Evolutionary conservation across 169 alveolate genomes (phyloP).

Genomic region (Cryptosporidium sp.): DNA sequence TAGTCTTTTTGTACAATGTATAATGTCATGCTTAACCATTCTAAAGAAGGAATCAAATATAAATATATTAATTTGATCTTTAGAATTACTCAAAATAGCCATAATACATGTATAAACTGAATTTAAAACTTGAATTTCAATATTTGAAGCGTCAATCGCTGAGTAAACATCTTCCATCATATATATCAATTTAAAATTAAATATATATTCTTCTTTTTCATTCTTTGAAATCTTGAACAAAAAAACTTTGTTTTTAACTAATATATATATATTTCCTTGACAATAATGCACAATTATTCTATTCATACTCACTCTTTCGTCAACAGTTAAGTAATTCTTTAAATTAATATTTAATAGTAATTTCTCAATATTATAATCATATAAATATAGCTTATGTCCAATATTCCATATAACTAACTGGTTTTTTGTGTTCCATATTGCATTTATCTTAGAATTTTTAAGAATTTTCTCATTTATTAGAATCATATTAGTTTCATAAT

Average conservation of each 20-base stretch:
- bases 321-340: not conserved
- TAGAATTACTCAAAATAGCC: slow-evolving; percentile 30
- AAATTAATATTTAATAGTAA: slow-evolving; percentile 3
- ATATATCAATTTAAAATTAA: slow-evolving; percentile 26
- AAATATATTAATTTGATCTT: slow-evolving; percentile 38
- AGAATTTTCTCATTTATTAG: not conserved
- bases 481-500: not conserved
- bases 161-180: slow-evolving; percentile 22
- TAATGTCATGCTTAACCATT: slow-evolving; percentile 35
- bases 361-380: not conserved
- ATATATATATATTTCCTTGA: slow-evolving; percentile 17
- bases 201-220: not conserved
- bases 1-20: slow-evolving; percentile 16
- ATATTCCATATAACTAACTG: slow-evolving; percentile 27
- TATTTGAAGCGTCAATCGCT: slow-evolving; percentile 29
- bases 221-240: slow-evolving; percentile 4
- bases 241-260: slow-evolving; percentile 21
- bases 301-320: slow-evolving; percentile 9
- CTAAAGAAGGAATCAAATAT: slow-evolving; percentile 51
- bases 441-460: slow-evolving; percentile 19
- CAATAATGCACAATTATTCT: not conserved
- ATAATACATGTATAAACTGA: slow-evolving; percentile 20
- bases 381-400: slow-evolving; percentile 9
- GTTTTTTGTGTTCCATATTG: slow-evolving; percentile 15
- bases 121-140: slow-evolving; percentile 5